Conservation (phyloP, 2,329 filamentous ascomycete genomes). For the Ceratocystiopsis sp. region DNA sequence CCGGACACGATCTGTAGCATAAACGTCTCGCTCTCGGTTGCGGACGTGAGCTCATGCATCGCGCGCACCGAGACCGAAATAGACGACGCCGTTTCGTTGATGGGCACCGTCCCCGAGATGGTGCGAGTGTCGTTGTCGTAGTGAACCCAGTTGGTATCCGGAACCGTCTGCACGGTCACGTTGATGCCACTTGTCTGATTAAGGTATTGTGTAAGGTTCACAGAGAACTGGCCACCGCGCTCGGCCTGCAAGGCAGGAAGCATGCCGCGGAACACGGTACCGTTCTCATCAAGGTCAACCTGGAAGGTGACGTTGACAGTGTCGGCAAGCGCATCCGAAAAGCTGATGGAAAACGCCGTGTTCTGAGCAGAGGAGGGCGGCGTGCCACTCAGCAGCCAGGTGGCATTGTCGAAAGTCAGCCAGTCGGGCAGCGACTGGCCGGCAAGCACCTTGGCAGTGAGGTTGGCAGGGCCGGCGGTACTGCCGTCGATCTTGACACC, state of each 20-base stretch:
- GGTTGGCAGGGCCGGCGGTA: slow-evolving; percentile 20
- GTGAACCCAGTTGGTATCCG: slow-evolving; percentile 25
- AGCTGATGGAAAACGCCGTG: slow-evolving; percentile 43
- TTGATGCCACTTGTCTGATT: slow-evolving; percentile 21
- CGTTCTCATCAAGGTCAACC: slow-evolving; percentile 15
- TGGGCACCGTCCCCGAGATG: slow-evolving; percentile 25
- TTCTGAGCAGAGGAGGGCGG: slow-evolving; percentile 41
- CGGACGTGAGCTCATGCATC: slow-evolving; percentile 16
- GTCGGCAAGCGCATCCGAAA: slow-evolving; percentile 42
- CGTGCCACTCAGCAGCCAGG: slow-evolving; percentile 46
- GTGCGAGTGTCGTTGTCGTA: slow-evolving; percentile 17
- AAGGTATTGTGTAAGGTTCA: slow-evolving; percentile 27
- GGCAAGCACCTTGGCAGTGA: slow-evolving; percentile 29
- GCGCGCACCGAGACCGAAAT: slow-evolving; percentile 15
- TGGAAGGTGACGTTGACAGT: slow-evolving; percentile 37
- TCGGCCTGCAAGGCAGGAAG: slow-evolving; percentile 23
- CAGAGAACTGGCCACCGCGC: slow-evolving; percentile 23
- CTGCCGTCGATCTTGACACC: slow-evolving; percentile 42
- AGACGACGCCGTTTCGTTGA: slow-evolving; percentile 12
- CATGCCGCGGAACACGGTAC: slow-evolving; percentile 21
- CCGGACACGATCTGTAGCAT: slow-evolving; percentile 18
- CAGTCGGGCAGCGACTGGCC: slow-evolving; percentile 44
- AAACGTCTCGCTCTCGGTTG: slow-evolving; percentile 22
- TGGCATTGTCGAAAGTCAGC: slow-evolving; percentile 47
- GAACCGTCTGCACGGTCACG: slow-evolving; percentile 20